Conservation (phyloP, 176 grass and related monocot genomes). For the Ananas comosus region DNA sequence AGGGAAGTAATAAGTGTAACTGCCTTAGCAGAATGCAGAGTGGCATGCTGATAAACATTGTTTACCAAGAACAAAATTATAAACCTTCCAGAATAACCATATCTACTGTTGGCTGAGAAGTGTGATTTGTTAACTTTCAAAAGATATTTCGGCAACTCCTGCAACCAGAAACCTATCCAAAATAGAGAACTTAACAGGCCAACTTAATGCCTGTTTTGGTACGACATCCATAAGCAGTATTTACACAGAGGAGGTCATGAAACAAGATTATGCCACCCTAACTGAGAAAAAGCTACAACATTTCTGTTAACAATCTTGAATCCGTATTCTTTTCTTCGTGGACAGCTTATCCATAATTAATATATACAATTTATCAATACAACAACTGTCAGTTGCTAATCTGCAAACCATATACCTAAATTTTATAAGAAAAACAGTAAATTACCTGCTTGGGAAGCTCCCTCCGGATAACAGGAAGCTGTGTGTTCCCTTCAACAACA, state of each 20-base stretch:
- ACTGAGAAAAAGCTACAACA: too few species aligned
- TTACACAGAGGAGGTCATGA: too few species aligned
- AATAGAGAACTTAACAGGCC: neutral
- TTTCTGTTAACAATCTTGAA: too few species aligned
- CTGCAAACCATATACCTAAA: neutral
- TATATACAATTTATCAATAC: neutral
- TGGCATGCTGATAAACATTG: neutral
- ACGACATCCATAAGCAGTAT: too few species aligned
- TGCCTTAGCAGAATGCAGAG: neutral
- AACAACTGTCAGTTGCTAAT: neutral
- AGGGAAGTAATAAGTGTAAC: neutral
- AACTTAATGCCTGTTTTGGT: too few species aligned
- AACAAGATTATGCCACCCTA: too few species aligned
- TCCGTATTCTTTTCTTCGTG: too few species aligned
- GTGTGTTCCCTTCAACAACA: conserved; percentile 72
- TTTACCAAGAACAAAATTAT: neutral
- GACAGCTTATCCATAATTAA: neutral
- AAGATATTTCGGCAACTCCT: neutral
- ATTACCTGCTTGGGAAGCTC: conserved; percentile 75
- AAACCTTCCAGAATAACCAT: neutral
- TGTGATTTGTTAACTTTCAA: neutral
- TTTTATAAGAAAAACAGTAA: neutral
- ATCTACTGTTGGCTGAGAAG: neutral
- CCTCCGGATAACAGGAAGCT: conserved; percentile 55
- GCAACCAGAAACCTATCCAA: neutral